phyloP scores from a whole-genome alignment of 352 stramenopile species.

The Paralagenidium karlingii region DNA sequence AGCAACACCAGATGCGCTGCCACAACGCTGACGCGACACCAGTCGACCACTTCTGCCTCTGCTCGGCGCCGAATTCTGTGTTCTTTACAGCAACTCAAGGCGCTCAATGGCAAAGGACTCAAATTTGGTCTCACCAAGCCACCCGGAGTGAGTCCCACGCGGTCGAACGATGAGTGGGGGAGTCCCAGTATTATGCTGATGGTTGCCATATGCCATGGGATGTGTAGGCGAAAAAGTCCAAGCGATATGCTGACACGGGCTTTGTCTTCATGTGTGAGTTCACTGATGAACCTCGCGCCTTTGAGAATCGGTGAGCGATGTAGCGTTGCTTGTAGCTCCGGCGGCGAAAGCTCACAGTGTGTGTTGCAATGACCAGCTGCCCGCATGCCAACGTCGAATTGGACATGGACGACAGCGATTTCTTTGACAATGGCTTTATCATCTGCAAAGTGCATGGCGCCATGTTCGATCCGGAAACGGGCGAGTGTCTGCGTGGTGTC shows the following conservation, averaged over 20 bases:
- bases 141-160: too few relatives aligned
- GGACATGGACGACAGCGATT: slow-evolving; percentile 70
- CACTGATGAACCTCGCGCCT: slow-evolving; percentile 27
- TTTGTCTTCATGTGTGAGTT: slow-evolving; percentile 50
- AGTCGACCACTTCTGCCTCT: too few relatives aligned
- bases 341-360: too few relatives aligned
- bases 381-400: slow-evolving; percentile 60
- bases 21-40: too few relatives aligned
- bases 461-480: slow-evolving; percentile 57
- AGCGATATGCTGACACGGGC: slow-evolving; percentile 30
- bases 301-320: slow-evolving; percentile 40
- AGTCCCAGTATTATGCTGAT: too few relatives aligned
- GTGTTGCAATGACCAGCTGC: too few relatives aligned
- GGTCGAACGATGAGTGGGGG: too few relatives aligned
- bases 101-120: slow-evolving; percentile 23
- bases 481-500: slow-evolving; percentile 1
- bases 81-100: slow-evolving; percentile 30
- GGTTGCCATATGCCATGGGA: too few relatives aligned
- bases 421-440: slow-evolving; percentile 66
- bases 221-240: too few relatives aligned
- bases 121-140: too few relatives aligned
- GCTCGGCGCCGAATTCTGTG: slow-evolving; percentile 26
- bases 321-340: too few relatives aligned
- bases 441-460: slow-evolving; percentile 72
- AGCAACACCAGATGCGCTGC: too few relatives aligned